Conservation (phyloP, 1,139 yeast species). For the Nakaseomyces kungkrabaensis region DNA sequence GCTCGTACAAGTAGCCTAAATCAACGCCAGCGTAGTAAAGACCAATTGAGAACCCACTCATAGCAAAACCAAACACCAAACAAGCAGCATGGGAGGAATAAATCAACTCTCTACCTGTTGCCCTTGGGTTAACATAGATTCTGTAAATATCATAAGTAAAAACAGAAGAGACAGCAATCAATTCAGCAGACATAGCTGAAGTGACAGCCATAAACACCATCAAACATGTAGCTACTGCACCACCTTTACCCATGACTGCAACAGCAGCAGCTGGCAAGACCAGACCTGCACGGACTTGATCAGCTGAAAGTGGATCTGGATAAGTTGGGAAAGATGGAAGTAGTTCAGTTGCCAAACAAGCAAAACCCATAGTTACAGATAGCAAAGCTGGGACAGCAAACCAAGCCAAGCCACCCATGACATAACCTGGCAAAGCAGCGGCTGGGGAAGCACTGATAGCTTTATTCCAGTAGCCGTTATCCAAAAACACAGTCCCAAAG, state of each 20-base stretch:
- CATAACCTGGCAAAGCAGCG: constrained; percentile 82
- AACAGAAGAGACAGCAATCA: constrained; percentile 78
- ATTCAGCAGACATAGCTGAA: constrained; percentile 76
- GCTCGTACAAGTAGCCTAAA: constrained; percentile 77
- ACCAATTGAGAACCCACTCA: constrained; percentile 80
- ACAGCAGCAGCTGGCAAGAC: constrained; percentile 83
- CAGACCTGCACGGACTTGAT: constrained; percentile 69
- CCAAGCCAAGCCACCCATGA: constrained; percentile 88
- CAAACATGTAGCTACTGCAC: constrained; percentile 70
- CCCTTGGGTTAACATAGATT: constrained; percentile 67
- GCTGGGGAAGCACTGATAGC: constrained; percentile 82
- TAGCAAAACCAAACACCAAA: constrained; percentile 50
- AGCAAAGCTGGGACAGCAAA: constrained; percentile 77
- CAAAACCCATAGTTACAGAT: constrained; percentile 78
- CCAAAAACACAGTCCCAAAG: constrained; percentile 82
- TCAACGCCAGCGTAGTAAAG: constrained; percentile 71
- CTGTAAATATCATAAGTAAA: constrained; percentile 79
- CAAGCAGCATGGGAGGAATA: constrained; percentile 59
- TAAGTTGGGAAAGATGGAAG: constrained; percentile 68
- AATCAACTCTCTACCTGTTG: constrained; percentile 62
- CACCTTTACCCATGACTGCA: constrained; percentile 75
- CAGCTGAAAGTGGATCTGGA: constrained; percentile 53
- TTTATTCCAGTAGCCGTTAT: constrained; percentile 84
- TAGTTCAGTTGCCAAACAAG: constrained; percentile 61
- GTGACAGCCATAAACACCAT: constrained; percentile 78